Evolutionary conservation across 208 protist species (phyloP).

Genomic region (Herpetomonas tarakana): DNA sequence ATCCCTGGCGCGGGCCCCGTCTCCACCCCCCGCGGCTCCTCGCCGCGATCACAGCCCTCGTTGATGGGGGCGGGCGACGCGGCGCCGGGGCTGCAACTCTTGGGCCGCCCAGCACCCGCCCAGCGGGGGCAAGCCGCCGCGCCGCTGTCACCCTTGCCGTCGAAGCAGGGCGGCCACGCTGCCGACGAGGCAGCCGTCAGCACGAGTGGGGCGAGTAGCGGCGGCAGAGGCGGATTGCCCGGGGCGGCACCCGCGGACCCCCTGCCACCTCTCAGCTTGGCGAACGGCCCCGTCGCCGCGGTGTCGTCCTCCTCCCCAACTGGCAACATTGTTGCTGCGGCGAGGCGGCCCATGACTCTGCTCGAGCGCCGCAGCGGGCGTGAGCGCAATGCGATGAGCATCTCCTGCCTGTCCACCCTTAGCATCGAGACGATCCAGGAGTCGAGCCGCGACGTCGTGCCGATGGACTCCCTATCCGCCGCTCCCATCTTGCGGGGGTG

Average conservation of each 20-base stretch:
- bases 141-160: too few relatives aligned
- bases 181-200: too few relatives aligned
- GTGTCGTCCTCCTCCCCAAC: conserved; percentile 4
- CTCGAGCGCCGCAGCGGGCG: conserved; percentile 65
- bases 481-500: conserved; percentile 45
- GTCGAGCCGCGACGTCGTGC: conserved; percentile 22
- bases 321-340: too few relatives aligned
- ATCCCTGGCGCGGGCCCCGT: not conserved
- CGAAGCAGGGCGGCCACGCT: too few relatives aligned
- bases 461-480: conserved; percentile 10
- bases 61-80: too few relatives aligned
- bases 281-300: not conserved
- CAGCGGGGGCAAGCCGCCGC: too few relatives aligned
- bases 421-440: conserved; percentile 70
- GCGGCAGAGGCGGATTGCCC: too few relatives aligned
- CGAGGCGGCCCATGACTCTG: conserved; percentile 45
- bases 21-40: not conserved
- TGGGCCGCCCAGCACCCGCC: too few relatives aligned
- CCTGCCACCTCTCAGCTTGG: conserved; percentile 8
- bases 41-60: not conserved
- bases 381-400: conserved; percentile 44
- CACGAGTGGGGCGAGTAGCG: too few relatives aligned
- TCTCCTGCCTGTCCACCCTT: conserved; percentile 55
- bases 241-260: not conserved
- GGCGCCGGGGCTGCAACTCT: too few relatives aligned